Conservation (phyloP, 2,329 filamentous ascomycete species). For the Colletotrichum lini region DNA sequence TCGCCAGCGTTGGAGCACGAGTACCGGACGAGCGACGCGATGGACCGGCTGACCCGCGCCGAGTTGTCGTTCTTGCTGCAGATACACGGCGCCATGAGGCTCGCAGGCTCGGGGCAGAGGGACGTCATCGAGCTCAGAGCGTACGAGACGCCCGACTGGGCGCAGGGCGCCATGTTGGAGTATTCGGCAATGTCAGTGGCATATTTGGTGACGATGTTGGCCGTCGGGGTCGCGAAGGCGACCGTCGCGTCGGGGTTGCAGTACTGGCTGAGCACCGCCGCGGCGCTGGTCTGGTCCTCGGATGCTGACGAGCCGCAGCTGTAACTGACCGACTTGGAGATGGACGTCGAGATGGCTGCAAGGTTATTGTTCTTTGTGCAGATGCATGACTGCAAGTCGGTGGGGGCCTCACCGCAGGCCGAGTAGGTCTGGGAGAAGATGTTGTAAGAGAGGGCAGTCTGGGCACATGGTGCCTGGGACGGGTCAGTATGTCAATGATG, state of each 20-base stretch:
- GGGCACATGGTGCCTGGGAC: conserved; percentile 65
- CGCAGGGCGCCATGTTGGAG: conserved; percentile 60
- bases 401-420: conserved; percentile 60
- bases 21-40: conserved; percentile 59
- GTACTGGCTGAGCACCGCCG: conserved; percentile 62
- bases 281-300: conserved; percentile 64
- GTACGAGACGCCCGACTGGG: conserved; percentile 54
- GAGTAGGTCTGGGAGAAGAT: conserved; percentile 59
- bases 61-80: conserved; percentile 67
- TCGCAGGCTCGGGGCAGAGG: conserved; percentile 57
- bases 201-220: conserved; percentile 59
- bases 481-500: not conserved
- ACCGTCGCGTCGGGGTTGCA: conserved; percentile 59
- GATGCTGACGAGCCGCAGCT: conserved; percentile 63
- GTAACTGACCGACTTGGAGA: conserved; percentile 58
- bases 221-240: conserved; percentile 59
- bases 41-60: conserved; percentile 56
- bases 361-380: conserved; percentile 64
- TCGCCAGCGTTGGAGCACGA: conserved; percentile 64
- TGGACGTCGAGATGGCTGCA: conserved; percentile 53
- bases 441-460: conserved; percentile 60
- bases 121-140: conserved; percentile 54
- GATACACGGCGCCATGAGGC: conserved; percentile 64
- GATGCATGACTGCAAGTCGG: conserved; percentile 65
- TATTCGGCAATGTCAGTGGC: conserved; percentile 65